A percentile compares a stretch with the other conserved stretches of the same genome.
These are phyloP conservation scores for Phaeotremella skinneri DNA, from an alignment of 768 basidiomycete genomes.

Conservation along the genomic window DNA sequence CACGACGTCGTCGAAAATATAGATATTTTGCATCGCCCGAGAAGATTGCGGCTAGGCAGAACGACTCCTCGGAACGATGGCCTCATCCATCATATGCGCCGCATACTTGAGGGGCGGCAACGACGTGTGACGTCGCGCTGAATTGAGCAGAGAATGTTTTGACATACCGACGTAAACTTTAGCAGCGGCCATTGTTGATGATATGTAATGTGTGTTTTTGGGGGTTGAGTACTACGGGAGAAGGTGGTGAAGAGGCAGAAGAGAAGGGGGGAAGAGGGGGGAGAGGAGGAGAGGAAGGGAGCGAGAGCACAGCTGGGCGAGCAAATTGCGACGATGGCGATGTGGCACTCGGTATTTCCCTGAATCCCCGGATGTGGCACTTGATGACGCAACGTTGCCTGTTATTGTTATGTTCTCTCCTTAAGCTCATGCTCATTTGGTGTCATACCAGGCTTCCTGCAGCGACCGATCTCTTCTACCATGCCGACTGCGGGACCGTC, in stretches of 20 bases:
- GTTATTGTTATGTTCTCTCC: too few species aligned
- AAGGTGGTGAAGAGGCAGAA: neutral
- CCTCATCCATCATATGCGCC: neutral
- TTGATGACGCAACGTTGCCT: too few species aligned
- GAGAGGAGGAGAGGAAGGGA: neutral
- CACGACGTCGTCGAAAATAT: neutral
- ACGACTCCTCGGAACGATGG: slow-evolving; percentile 8
- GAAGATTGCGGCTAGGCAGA: slow-evolving; percentile 2
- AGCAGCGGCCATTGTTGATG: slow-evolving; percentile 30
- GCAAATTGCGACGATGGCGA: neutral
- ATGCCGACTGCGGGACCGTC: slow-evolving; percentile 15
- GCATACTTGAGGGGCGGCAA: neutral
- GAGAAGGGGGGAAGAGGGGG: neutral
- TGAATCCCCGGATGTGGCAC: neutral
- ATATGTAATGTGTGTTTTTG: neutral
- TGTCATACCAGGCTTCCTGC: too few species aligned
- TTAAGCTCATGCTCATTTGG: too few species aligned
- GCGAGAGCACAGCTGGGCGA: neutral
- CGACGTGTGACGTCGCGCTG: neutral
- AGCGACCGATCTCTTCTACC: too few species aligned
- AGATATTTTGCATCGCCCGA: slow-evolving; percentile 16
- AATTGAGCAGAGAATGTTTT: neutral
- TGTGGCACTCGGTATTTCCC: neutral
- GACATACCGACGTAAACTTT: slow-evolving; percentile 52
- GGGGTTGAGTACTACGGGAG: neutral